Base-by-base conservation (phyloP, 768 basidiomycete species). In the Phanerochaete carnosa region DNA sequence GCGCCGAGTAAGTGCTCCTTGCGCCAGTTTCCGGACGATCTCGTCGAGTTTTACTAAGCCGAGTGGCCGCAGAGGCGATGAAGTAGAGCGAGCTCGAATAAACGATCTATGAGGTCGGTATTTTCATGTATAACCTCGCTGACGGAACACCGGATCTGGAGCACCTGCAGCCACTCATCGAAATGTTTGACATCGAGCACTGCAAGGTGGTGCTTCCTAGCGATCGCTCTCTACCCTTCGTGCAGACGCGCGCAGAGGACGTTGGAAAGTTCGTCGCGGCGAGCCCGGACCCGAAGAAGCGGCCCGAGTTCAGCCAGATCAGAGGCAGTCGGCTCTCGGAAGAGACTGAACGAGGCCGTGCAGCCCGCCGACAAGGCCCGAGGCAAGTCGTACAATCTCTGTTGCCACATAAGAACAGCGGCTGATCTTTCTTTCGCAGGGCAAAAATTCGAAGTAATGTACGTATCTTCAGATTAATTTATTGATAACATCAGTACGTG, bases 111-210 rank as follows among this genome's bases (percentile, higher is more conserved):
- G 32, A 51, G 25, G 19, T 23, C 50, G 58, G 58, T 3, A 33
- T 51, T 49, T 59, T 59, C 58, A 59, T 59, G 58, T 52, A 59
- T 29, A 52, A 59, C 51, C 37, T 59, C 33, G 58, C 58, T 3
- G 23, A 16, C 51, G 47, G 49, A 11, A 59, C 58, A 13, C n/a
- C 19, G 11, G 58, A 49, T 12, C 8, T 59, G 2, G 49, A 35
- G 11, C 29, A 35, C 49, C 43, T 58, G 13, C 13, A 2, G 5
- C 19, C 28, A 11, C 19, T 52, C 8, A 16, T 15, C 22, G 12
- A 23, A 33, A 25, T 52, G 19, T 39, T 51, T 32, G 49, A 59
- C 35, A 49, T 59, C 46, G 58, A 53, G 51, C 22, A 59, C 15
- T 22, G 9, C 12, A 28, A 13, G 25, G 58, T 22, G 26, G 23